Conservation (phyloP, 768 basidiomycete genomes). For the Hericium rajendrae region DNA sequence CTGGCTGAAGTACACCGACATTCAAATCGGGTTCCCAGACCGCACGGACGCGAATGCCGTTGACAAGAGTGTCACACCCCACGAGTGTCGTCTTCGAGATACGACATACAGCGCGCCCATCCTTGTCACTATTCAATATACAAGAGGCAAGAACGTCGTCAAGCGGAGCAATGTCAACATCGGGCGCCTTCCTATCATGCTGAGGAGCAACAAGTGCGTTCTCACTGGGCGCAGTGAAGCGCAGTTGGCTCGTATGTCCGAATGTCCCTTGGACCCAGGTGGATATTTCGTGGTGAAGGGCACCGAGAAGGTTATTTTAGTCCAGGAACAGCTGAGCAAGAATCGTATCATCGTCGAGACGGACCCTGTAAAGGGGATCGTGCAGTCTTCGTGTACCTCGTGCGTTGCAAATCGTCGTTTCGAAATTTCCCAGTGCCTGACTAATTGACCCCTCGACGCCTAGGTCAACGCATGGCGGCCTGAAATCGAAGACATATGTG, state of each 20-base stretch:
- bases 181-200: slow-evolving; percentile 92
- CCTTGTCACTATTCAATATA: slow-evolving; percentile 90
- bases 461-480: slow-evolving; percentile 72
- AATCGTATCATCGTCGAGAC: slow-evolving; percentile 98
- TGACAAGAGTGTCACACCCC: slow-evolving; percentile 82
- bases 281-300: slow-evolving; percentile 99
- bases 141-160: slow-evolving; percentile 83
- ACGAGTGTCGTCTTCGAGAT: slow-evolving; percentile 94
- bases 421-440: not conserved
- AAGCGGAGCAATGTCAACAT: slow-evolving; percentile 76
- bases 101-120: slow-evolving; percentile 92
- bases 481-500: slow-evolving; percentile 97
- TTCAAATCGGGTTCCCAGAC: slow-evolving; percentile 86
- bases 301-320: slow-evolving; percentile 97
- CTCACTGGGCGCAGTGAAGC: slow-evolving; percentile 67
- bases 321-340: slow-evolving; percentile 98
- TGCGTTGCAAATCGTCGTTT: slow-evolving; percentile 30
- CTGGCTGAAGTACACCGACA: slow-evolving; percentile 95
- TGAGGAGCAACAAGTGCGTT: slow-evolving; percentile 91
- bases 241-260: slow-evolving; percentile 87
- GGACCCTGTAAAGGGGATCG: slow-evolving; percentile 79
- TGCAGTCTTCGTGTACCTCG: slow-evolving; percentile 96
- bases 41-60: slow-evolving; percentile 75
- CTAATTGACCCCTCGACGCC: slow-evolving; percentile 4
- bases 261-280: slow-evolving; percentile 98